Conservation (phyloP, 179 eudicot genomes). For the Spergularia azorica region DNA sequence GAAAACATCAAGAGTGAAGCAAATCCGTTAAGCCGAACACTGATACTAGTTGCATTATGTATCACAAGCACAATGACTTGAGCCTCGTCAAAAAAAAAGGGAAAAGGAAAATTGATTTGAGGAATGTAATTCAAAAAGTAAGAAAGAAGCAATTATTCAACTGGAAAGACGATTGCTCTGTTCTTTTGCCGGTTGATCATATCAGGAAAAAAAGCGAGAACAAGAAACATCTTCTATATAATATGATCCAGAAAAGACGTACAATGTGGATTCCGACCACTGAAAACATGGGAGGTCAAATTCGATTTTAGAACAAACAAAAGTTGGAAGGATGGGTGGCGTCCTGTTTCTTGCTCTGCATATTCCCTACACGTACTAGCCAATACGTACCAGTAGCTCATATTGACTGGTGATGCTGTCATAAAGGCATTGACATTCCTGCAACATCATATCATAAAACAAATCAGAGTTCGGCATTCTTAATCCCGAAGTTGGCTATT, state of each 20-base stretch:
- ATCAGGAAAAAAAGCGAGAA: no score
- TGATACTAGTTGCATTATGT: no score
- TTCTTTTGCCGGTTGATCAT: background rate
- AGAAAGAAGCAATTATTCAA: no score
- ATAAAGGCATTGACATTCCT: constrained; percentile 66
- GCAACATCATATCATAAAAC: constrained; percentile 24
- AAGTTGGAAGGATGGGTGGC: background rate
- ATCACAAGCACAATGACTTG: no score
- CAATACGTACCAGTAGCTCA: background rate
- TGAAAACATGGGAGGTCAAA: constrained; percentile 8
- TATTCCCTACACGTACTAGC: background rate
- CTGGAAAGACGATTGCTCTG: no score
- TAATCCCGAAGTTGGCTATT: background rate
- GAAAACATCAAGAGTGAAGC: no score
- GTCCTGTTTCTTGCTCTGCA: background rate
- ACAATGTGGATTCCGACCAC: constrained; percentile 13
- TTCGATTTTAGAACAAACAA: background rate
- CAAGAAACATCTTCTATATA: constrained; percentile 1
- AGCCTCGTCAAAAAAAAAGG: no score
- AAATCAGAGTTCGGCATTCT: background rate
- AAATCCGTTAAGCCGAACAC: no score
- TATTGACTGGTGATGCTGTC: constrained; percentile 28
- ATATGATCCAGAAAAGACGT: background rate
- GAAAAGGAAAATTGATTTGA: no score
- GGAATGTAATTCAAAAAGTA: no score